phyloP scores from a whole-genome alignment of 2,329 filamentous ascomycete genomes.

The Dendryphion nanum region DNA sequence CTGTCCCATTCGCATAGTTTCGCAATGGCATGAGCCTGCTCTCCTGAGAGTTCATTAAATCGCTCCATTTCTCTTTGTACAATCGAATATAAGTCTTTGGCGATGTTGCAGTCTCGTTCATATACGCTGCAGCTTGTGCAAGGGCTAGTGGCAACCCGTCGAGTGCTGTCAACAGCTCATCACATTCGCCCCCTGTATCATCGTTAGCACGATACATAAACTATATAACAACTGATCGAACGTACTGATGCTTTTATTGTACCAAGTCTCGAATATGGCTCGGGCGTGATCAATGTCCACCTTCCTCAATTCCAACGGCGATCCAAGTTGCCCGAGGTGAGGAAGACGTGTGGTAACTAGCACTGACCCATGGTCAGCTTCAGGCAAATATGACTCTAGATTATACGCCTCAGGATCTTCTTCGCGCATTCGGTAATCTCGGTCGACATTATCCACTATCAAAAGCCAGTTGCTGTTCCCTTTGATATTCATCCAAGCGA shows the following conservation, averaged over 20 bases:
- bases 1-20: conserved; percentile 12
- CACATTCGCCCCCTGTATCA: no score
- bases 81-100: conserved; percentile 9
- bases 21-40: conserved; percentile 5
- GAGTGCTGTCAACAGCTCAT: no score
- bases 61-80: conserved; percentile 17
- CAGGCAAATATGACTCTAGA: conserved; percentile 13
- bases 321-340: conserved; percentile 15
- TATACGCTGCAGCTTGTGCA: no score
- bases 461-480: conserved; percentile 19
- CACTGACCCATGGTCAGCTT: conserved; percentile 17
- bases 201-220: no score
- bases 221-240: no score
- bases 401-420: conserved; percentile 14
- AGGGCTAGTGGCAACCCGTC: no score
- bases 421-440: conserved; percentile 6
- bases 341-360: conserved; percentile 17
- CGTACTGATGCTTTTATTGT: conserved; percentile 3
- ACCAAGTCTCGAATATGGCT: conserved; percentile 11
- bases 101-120: conserved; percentile 4
- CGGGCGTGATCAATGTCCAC: conserved; percentile 8
- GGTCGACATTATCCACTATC: conserved; percentile 22
- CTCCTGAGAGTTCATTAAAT: conserved; percentile 11
- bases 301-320: conserved; percentile 8
- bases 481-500: conserved; percentile 11